phyloP scores from a whole-genome alignment of 108 stramenopile genomes.

The Nannochloropsis gaditana region DNA sequence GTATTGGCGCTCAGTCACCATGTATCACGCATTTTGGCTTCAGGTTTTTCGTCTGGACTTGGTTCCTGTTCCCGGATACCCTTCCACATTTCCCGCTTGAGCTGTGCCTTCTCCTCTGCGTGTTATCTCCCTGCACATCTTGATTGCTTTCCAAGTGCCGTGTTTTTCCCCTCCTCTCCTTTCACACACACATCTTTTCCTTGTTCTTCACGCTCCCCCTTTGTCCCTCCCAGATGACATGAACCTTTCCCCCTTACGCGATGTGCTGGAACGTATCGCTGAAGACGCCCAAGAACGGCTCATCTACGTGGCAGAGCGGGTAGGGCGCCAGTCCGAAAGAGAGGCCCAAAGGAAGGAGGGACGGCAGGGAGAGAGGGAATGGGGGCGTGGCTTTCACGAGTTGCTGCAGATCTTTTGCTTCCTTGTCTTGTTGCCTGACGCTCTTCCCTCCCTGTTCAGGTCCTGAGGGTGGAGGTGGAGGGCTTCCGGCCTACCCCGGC shows the following conservation, averaged over 20 bases:
- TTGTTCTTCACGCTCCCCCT: background rate
- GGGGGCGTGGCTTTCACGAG: background rate
- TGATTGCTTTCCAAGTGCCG: background rate
- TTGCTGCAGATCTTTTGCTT: background rate
- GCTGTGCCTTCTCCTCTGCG: background rate
- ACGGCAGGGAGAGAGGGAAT: background rate
- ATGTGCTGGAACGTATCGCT: background rate
- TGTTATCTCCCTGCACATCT: background rate
- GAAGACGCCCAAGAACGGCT: constrained; percentile 13
- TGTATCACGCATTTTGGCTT: too few relatives aligned
- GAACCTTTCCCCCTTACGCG: background rate
- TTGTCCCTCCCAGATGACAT: background rate
- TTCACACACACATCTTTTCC: background rate
- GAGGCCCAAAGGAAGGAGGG: background rate
- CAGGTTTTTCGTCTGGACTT: too few relatives aligned
- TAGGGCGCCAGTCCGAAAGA: background rate
- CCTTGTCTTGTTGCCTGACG: background rate
- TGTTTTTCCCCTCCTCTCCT: background rate
- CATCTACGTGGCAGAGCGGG: background rate
- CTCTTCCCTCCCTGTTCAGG: background rate
- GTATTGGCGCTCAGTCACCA: too few relatives aligned
- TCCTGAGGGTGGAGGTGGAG: background rate
- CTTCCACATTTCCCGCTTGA: too few relatives aligned
- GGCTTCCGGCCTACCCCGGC: constrained; percentile 8
- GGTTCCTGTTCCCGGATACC: too few relatives aligned